Conservation (phyloP, 2,329 filamentous ascomycete species). For the Sclerotinia subarctica region DNA sequence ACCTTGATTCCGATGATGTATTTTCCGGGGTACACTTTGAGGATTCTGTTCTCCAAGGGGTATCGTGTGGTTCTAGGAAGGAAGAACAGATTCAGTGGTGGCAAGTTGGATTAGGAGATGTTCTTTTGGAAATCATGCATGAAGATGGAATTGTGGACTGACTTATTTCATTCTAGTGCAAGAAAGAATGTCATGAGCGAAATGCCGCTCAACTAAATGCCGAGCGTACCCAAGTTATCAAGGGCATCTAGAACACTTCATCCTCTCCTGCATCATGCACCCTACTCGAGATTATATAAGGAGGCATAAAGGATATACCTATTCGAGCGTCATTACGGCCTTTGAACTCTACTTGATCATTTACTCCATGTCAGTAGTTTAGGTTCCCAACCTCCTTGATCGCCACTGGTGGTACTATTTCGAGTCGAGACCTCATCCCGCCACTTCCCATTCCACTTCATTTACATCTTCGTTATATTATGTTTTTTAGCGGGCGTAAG, state of each 20-base stretch:
- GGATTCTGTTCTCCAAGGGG: slow-evolving; percentile 29
- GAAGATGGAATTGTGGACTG: slow-evolving; percentile 5
- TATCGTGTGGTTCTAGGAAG: background rate
- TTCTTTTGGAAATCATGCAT: slow-evolving; percentile 41
- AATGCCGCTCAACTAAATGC: slow-evolving; percentile 90
- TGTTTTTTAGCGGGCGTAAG: slow-evolving; percentile 14
- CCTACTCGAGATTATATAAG: background rate
- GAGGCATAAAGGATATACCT: background rate
- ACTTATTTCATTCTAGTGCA: slow-evolving; percentile 57
- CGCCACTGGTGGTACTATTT: background rate
- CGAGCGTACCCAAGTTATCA: slow-evolving; percentile 91
- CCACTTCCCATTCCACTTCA: background rate
- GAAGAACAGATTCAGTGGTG: slow-evolving; percentile 34
- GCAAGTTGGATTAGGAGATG: slow-evolving; percentile 42
- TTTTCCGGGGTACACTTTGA: no score
- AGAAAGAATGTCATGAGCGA: slow-evolving; percentile 92
- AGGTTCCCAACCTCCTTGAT: background rate
- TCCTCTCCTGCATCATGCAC: background rate
- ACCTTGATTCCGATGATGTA: slow-evolving; percentile 17
- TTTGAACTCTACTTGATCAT: background rate
- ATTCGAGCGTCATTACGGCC: background rate
- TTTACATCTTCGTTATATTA: background rate
- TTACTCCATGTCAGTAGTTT: background rate
- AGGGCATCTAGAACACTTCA: slow-evolving; percentile 65
- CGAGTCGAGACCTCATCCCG: background rate